Percentiles rank a stretch among this genome's conserved stretches.
These are phyloP conservation scores for Aspergillus aculeatinus DNA, from an alignment of 2,329 filamentous ascomycete species.

Conservation along the genomic window DNA sequence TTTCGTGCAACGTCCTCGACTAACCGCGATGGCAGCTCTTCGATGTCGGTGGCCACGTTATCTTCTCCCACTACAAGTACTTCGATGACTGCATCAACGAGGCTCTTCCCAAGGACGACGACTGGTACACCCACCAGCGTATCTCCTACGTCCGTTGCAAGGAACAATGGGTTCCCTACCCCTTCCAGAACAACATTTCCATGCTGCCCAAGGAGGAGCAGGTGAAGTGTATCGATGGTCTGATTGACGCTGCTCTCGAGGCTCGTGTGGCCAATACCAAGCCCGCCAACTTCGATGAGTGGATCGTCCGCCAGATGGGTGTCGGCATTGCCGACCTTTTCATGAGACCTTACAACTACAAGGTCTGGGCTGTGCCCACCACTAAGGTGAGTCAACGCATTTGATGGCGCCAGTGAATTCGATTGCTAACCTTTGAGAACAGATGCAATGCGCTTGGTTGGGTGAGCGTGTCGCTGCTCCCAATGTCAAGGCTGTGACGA, in stretches of 20 bases:
- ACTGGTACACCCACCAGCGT: conserved; percentile 98
- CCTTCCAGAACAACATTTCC: conserved; percentile 99
- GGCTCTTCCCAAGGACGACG: conserved; percentile 86
- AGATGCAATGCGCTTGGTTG: conserved; percentile 99
- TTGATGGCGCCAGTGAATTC: not conserved
- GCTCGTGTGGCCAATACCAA: conserved; percentile 83
- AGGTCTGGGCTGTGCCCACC: conserved; percentile 98
- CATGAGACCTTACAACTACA: conserved; percentile 99
- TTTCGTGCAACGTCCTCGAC: conserved; percentile 2
- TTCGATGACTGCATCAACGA: conserved; percentile 99
- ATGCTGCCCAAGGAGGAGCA: conserved; percentile 97
- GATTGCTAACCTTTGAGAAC: conserved; percentile 13
- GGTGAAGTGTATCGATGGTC: conserved; percentile 87
- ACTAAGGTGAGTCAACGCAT: conserved; percentile 68
- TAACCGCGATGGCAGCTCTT: conserved; percentile 66
- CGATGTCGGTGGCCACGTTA: conserved; percentile 97
- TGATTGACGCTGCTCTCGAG: conserved; percentile 92
- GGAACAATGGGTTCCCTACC: conserved; percentile 94
- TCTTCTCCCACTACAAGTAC: conserved; percentile 99
- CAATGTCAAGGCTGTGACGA: conserved; percentile 88
- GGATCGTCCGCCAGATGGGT: conserved; percentile 92
- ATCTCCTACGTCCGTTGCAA: conserved; percentile 99
- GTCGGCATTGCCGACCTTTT: conserved; percentile 88
- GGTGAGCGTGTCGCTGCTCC: conserved; percentile 97
- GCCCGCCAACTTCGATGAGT: conserved; percentile 96